phyloP scores from a whole-genome alignment of 2,329 filamentous ascomycete genomes.

The Blastomyces emzantsi region DNA sequence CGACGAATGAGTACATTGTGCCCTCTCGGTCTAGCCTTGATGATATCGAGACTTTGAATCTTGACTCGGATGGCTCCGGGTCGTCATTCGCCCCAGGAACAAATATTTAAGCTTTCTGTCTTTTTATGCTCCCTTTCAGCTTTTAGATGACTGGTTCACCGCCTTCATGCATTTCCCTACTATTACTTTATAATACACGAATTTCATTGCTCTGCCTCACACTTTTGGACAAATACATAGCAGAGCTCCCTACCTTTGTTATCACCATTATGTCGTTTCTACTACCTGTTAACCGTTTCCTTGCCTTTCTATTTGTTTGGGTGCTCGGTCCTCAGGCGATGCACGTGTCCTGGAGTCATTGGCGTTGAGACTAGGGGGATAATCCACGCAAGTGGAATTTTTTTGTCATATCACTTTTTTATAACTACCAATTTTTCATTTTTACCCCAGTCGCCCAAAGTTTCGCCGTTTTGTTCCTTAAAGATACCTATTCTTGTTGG shows the following conservation, averaged over 20 bases:
- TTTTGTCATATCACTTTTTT: background rate
- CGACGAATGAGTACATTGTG: background rate
- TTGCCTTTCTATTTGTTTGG: background rate
- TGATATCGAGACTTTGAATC: conserved; percentile 4
- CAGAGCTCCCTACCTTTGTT: background rate
- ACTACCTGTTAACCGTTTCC: background rate
- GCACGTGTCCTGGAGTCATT: background rate
- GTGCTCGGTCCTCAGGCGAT: background rate
- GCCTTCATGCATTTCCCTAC: background rate
- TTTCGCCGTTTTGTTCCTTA: background rate
- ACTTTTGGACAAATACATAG: background rate
- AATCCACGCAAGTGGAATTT: conserved; percentile 2
- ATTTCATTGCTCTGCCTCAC: background rate
- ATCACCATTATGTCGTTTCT: background rate
- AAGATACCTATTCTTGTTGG: background rate
- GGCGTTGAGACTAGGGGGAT: background rate
- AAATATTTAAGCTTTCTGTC: background rate
- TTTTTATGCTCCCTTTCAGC: background rate
- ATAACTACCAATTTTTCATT: background rate
- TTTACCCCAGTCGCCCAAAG: background rate
- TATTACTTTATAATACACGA: conserved; percentile 5
- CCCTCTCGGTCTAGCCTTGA: background rate
- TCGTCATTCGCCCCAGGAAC: background rate
- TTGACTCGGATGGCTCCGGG: background rate
- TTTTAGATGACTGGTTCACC: conserved; percentile 4